These are phyloP conservation scores for Lodderomyces elongisporus DNA, from an alignment of 1,139 yeast species.

Conservation along the genomic window DNA sequence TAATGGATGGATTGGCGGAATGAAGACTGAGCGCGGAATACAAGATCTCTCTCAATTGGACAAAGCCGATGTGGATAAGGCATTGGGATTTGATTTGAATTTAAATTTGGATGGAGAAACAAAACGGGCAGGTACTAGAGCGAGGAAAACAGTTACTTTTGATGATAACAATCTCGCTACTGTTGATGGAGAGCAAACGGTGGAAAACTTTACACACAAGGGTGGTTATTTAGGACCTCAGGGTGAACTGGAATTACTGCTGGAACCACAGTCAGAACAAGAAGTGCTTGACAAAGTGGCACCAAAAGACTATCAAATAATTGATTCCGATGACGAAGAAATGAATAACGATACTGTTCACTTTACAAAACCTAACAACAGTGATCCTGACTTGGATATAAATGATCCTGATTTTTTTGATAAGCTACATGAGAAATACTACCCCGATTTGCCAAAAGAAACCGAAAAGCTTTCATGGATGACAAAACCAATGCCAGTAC, in stretches of 20 bases:
- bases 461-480: conserved; percentile 87
- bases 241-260: conserved; percentile 34
- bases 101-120: conserved; percentile 11
- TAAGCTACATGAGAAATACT: conserved; percentile 77
- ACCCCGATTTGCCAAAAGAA: conserved; percentile 84
- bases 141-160: conserved; percentile 15
- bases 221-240: conserved; percentile 43
- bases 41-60: conserved; percentile 32
- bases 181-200: conserved; percentile 35
- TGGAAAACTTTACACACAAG: no score
- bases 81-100: conserved; percentile 26
- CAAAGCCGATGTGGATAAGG: conserved; percentile 34
- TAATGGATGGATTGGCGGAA: conserved; percentile 73
- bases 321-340: conserved; percentile 23
- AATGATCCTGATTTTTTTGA: conserved; percentile 73
- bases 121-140: conserved; percentile 3
- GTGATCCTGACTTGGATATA: conserved; percentile 51
- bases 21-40: conserved; percentile 33
- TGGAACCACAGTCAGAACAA: conserved; percentile 18
- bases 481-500: conserved; percentile 55
- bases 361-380: conserved; percentile 50
- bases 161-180: conserved; percentile 28
- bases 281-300: conserved; percentile 35
- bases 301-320: conserved; percentile 42
- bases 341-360: conserved; percentile 38